Evolutionary conservation across 148 eudicot species (phyloP).

Genomic region (Drosera capensis): DNA sequence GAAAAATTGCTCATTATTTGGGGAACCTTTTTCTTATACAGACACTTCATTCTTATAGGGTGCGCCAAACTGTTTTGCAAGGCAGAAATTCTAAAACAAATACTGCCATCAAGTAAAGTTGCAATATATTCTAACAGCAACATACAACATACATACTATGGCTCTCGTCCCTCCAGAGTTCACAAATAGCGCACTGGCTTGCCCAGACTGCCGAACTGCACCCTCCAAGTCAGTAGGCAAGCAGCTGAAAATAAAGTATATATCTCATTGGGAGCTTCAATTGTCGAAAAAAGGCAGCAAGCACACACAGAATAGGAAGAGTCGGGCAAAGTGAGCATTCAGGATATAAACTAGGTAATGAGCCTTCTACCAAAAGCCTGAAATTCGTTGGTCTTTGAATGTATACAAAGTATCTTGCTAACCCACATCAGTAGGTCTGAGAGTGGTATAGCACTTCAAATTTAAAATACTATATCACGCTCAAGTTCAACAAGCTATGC

Average conservation of each 20-base stretch:
- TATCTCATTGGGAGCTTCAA: not conserved
- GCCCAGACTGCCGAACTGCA: conserved; percentile 86
- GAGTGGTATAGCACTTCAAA: too few relatives aligned
- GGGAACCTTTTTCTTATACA: too few relatives aligned
- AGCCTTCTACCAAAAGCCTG: too few relatives aligned
- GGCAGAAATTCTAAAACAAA: not conserved
- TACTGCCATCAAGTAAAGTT: not conserved
- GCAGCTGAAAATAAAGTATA: conserved; percentile 43
- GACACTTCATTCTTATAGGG: not conserved
- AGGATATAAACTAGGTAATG: too few relatives aligned
- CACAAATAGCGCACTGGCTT: conserved; percentile 71
- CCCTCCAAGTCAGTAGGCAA: conserved; percentile 91
- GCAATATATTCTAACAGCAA: not conserved
- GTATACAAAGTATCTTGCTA: too few relatives aligned
- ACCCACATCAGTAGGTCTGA: too few relatives aligned
- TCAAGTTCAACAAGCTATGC: too few relatives aligned
- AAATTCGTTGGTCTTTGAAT: too few relatives aligned
- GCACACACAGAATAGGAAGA: not conserved
- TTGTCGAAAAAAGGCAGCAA: not conserved
- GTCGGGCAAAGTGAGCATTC: not conserved
- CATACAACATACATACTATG: conserved; percentile 44
- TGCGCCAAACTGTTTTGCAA: not conserved
- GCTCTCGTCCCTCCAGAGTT: conserved; percentile 89
- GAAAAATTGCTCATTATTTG: too few relatives aligned
- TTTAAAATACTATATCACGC: too few relatives aligned